Evolutionary conservation across 768 basidiomycete genomes (phyloP).

Genomic region (Leccinum truebloodii): DNA sequence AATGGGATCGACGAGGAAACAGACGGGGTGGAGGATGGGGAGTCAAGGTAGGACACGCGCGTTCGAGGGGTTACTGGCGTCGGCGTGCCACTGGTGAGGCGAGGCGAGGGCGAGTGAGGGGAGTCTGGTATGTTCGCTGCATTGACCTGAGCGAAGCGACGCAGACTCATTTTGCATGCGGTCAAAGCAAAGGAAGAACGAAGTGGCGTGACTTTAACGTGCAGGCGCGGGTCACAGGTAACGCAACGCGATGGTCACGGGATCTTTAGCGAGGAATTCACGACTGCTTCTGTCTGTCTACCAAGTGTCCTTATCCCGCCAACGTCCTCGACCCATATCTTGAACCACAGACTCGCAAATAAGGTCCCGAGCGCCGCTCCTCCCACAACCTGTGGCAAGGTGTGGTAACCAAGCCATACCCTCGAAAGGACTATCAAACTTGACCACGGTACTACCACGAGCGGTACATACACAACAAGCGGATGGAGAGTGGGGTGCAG

Average conservation of each 20-base stretch:
- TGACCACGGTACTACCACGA: slow-evolving; percentile 58
- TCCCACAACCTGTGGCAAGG: slow-evolving; percentile 63
- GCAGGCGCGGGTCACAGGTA: slow-evolving; percentile 25
- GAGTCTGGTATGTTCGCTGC: slow-evolving; percentile 40
- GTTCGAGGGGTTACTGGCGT: slow-evolving; percentile 48
- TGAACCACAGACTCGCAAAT: slow-evolving; percentile 59
- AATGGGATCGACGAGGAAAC: slow-evolving; percentile 77
- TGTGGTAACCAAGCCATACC: slow-evolving; percentile 78
- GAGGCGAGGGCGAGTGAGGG: slow-evolving; percentile 42
- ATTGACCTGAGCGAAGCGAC: slow-evolving; percentile 56
- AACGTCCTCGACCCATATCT: slow-evolving; percentile 46
- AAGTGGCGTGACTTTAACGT: slow-evolving; percentile 19
- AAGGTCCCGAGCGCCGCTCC: slow-evolving; percentile 57
- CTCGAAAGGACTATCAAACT: slow-evolving; percentile 58
- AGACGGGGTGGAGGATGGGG: slow-evolving; percentile 67
- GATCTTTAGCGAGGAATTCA: background rate
- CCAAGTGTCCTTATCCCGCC: slow-evolving; percentile 23
- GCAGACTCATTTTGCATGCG: slow-evolving; percentile 46
- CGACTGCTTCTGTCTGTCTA: slow-evolving; percentile 13
- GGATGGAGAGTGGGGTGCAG: slow-evolving; percentile 54
- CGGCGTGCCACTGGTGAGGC: slow-evolving; percentile 31
- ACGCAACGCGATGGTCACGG: slow-evolving; percentile 29
- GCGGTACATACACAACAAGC: slow-evolving; percentile 34
- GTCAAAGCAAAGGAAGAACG: slow-evolving; percentile 13
- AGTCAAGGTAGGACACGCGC: slow-evolving; percentile 56